Evolutionary conservation across 192 early-diverging fungal genomes (phyloP), one percentile per base, ranked within the genome.

Genomic region (Coemansia sp.): DNA sequence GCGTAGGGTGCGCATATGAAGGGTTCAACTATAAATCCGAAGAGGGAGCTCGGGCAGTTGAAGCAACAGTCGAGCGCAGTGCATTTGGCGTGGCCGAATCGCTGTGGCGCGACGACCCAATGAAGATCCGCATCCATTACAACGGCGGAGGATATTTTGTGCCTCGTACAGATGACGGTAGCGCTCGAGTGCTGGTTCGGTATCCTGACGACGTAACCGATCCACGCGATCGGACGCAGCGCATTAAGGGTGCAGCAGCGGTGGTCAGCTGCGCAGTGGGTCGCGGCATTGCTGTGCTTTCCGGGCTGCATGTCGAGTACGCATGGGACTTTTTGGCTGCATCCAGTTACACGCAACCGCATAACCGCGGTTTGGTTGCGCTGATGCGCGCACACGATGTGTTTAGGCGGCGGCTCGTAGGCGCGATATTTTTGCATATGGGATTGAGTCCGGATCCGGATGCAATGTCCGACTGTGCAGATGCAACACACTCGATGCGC

Each of bases 11-110:
- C 11, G 88, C 89, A 4, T 90, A 85, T 25, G 87, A 88, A 15
- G 92, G 91, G 11, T 98, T 95, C 75, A 83, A 86, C 51, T 96
- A 98, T 76, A 88, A 88, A 60, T 82, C 76, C n/a, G 92, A 96
- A 64, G 67, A 75, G 24, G 92, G 91, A 5, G 87, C 91, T 10
- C 76, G 83, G 41, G 87, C 90, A 3, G 84, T 90, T 5, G 63
- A 62, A 19, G 76, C 90, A 22, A 45, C 62, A 2, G 64, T 85
- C 1, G 83, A 85, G 4, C 56, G 68, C 24, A 54, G 29, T 29
- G 64, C 56, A 12, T 79, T 82, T 54, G 23, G 50, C 19, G 49
- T 79, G 4, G 48, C 72, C 5, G 39, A 21, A 11, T 47, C 57
- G 29, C 73, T 11, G 59, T 88, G 59, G 87, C 80, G 35, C 51